Evolutionary conservation across 2,329 filamentous ascomycete genomes (phyloP).

Genomic region (Monosporascus cannonballus): DNA sequence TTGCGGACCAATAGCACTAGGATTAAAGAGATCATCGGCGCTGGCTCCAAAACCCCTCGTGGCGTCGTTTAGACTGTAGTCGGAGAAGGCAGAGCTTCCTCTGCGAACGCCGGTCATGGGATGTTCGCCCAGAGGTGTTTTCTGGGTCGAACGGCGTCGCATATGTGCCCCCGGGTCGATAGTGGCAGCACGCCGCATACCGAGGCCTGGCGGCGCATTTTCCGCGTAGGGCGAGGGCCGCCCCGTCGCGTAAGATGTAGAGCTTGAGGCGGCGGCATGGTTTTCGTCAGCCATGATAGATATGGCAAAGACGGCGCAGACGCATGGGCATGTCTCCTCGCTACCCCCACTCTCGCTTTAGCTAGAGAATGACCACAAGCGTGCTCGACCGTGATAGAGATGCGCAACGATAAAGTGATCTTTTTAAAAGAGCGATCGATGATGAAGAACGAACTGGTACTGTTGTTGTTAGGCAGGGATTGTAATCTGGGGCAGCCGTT

Average conservation of each 20-base stretch:
- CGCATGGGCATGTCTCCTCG: too few species aligned
- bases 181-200: conserved; percentile 35
- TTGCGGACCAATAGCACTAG: conserved; percentile 32
- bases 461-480: too few species aligned
- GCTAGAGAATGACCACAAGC: too few species aligned
- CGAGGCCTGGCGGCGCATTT: conserved; percentile 27
- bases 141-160: conserved; percentile 19
- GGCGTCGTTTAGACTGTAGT: conserved; percentile 64
- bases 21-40: conserved; percentile 63
- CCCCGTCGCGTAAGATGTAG: conserved; percentile 13
- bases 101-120: conserved; percentile 39
- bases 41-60: conserved; percentile 58
- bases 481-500: too few species aligned
- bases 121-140: conserved; percentile 12
- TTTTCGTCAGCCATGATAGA: conserved; percentile 24
- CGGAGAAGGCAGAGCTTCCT: conserved; percentile 73
- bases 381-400: too few species aligned
- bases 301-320: not conserved
- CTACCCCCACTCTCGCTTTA: too few species aligned
- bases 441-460: too few species aligned
- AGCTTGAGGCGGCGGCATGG: conserved; percentile 15
- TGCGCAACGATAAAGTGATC: too few species aligned
- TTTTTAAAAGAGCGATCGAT: too few species aligned
- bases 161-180: conserved; percentile 27
- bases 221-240: conserved; percentile 8